phyloP scores from a whole-genome alignment of 768 basidiomycete species.

The Candolleomyces efflorescens region DNA sequence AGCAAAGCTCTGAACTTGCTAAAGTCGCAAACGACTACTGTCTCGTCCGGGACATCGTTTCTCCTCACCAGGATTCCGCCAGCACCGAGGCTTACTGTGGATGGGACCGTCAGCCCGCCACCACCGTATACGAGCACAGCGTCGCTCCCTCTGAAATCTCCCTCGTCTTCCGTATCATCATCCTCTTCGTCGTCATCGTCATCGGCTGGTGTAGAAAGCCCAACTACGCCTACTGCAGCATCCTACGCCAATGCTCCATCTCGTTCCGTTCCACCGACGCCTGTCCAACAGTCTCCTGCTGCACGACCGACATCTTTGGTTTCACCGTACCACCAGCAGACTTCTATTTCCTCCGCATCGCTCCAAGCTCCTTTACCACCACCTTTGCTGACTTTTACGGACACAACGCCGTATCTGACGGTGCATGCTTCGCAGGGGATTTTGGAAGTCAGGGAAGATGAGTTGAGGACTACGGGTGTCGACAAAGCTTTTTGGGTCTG shows the following conservation, averaged over 20 bases:
- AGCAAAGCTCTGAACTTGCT: slow-evolving; percentile 7
- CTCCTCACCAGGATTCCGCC: background rate
- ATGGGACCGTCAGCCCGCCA: background rate
- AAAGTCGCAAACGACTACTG: background rate
- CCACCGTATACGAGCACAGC: background rate
- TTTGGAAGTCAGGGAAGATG: slow-evolving; percentile 1
- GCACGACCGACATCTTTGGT: background rate
- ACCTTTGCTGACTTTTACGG: slow-evolving; percentile 4
- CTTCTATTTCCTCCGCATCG: slow-evolving; percentile 1
- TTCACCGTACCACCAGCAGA: background rate
- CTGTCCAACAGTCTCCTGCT: background rate
- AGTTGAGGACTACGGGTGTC: slow-evolving; percentile 46
- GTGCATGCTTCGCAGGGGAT: slow-evolving; percentile 1
- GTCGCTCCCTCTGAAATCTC: background rate
- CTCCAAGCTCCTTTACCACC: slow-evolving; percentile 4
- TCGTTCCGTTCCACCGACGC: background rate
- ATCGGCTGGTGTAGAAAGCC: background rate
- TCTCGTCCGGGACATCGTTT: background rate
- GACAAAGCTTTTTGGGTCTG: slow-evolving; percentile 79
- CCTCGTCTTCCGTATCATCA: background rate
- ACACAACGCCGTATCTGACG: slow-evolving; percentile 3
- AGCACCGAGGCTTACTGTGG: background rate
- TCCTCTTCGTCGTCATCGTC: background rate
- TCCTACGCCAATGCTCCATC: background rate
- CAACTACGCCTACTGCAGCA: background rate